These are phyloP conservation scores for Diplodia scrobiculata DNA, from an alignment of 2,329 filamentous ascomycete genomes.

Conservation along the genomic window DNA sequence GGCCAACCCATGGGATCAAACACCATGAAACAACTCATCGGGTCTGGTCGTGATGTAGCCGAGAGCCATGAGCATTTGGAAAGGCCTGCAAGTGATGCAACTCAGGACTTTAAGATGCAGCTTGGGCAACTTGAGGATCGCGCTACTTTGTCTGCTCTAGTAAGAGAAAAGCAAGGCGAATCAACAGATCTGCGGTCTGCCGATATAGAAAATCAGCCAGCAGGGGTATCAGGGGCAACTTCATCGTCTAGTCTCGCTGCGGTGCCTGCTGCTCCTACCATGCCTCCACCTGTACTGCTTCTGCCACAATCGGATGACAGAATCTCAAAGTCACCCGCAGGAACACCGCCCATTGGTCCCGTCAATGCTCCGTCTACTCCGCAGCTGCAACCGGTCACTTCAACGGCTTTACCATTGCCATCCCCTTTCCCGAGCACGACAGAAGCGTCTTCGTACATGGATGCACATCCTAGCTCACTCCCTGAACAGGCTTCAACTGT, in stretches of 20 bases:
- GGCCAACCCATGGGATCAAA: background rate
- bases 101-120: background rate
- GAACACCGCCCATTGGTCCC: conserved; percentile 7
- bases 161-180: background rate
- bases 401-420: conserved; percentile 43
- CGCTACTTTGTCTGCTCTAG: background rate
- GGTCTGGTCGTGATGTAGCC: background rate
- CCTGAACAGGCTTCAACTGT: background rate
- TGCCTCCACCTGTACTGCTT: conserved; percentile 42
- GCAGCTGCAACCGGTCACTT: conserved; percentile 37
- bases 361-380: conserved; percentile 20
- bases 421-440: conserved; percentile 43
- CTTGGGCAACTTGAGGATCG: background rate
- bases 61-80: background rate
- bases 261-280: conserved; percentile 28
- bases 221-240: background rate
- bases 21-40: background rate
- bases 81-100: background rate
- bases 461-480: conserved; percentile 30
- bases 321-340: background rate
- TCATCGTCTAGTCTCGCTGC: background rate
- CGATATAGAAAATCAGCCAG: background rate
- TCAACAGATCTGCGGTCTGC: background rate
- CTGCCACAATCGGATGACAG: conserved; percentile 33
- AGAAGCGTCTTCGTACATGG: conserved; percentile 38